Evolutionary conservation across 192 early-diverging fungal genomes (phyloP).

Genomic region (Neocallimastix lanati): DNA sequence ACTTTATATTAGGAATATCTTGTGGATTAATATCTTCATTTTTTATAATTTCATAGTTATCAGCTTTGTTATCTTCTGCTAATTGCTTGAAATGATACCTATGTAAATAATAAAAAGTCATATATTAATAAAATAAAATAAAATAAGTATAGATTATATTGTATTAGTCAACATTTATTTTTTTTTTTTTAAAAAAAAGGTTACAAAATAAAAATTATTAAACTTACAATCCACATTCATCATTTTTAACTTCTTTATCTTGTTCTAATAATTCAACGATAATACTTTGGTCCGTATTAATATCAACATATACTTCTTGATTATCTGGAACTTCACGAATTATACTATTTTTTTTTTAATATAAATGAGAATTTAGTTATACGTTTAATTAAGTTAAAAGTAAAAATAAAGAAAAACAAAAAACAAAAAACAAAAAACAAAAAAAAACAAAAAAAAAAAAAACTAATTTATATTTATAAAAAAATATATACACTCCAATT

Average conservation of each 20-base stretch:
- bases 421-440: no score
- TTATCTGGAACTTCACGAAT: slow-evolving; percentile 71
- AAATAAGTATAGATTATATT: no score
- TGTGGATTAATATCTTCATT: slow-evolving; percentile 5
- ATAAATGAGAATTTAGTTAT: no score
- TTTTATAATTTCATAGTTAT: slow-evolving; percentile 13
- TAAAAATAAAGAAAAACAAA: no score
- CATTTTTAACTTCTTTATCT: slow-evolving; percentile 18
- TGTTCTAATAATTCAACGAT: slow-evolving; percentile 74
- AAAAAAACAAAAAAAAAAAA: neutral
- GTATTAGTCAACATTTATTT: no score
- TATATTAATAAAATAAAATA: neutral
- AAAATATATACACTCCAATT: no score
- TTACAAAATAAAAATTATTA: no score
- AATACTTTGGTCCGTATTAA: slow-evolving; percentile 50
- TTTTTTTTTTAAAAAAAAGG: no score
- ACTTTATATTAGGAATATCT: neutral
- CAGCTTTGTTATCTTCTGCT: slow-evolving; percentile 56
- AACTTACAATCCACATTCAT: slow-evolving; percentile 31
- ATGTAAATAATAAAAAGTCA: neutral
- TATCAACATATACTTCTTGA: slow-evolving; percentile 77
- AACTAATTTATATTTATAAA: no score
- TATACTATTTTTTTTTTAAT: no score
- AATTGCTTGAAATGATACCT: slow-evolving; percentile 67
- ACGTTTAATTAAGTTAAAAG: no score